Percentiles rank a stretch among this genome's conserved stretches.
Evolutionary conservation across 225 moss, liverwort and hornwort genomes (phyloP).

Genomic region (Thuidium tamariscinum): DNA sequence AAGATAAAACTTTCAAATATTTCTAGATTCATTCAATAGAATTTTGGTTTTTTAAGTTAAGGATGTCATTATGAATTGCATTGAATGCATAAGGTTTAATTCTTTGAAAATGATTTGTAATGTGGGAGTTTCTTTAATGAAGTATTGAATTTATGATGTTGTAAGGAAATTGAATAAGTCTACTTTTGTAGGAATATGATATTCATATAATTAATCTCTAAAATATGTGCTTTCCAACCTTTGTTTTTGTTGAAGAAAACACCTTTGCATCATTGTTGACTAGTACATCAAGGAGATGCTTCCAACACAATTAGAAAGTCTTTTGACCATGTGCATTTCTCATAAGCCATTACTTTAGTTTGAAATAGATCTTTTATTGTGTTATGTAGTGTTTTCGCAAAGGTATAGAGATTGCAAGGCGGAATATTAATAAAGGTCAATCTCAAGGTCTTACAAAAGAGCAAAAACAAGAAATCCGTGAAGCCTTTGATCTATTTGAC

Average conservation of each 20-base stretch:
- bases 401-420: constrained; percentile 42
- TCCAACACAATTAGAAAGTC: background rate
- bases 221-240: background rate
- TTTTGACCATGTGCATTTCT: background rate
- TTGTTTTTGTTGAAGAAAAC: no score
- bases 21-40: no score
- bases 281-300: background rate
- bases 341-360: no score
- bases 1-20: background rate
- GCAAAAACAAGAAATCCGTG: constrained; percentile 87
- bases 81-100: background rate
- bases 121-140: no score
- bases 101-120: background rate
- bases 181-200: background rate
- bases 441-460: constrained; percentile 65
- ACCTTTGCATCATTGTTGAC: background rate
- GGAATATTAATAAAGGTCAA: constrained; percentile 52
- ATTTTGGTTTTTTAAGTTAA: no score
- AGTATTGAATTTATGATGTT: background rate
- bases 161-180: background rate
- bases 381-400: constrained; percentile 50
- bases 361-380: background rate
- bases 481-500: constrained; percentile 94
- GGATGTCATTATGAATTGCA: accelerated
- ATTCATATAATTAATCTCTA: no score